Conservation (phyloP, 805 yeast species). For the Suhomyces kilbournensis region DNA sequence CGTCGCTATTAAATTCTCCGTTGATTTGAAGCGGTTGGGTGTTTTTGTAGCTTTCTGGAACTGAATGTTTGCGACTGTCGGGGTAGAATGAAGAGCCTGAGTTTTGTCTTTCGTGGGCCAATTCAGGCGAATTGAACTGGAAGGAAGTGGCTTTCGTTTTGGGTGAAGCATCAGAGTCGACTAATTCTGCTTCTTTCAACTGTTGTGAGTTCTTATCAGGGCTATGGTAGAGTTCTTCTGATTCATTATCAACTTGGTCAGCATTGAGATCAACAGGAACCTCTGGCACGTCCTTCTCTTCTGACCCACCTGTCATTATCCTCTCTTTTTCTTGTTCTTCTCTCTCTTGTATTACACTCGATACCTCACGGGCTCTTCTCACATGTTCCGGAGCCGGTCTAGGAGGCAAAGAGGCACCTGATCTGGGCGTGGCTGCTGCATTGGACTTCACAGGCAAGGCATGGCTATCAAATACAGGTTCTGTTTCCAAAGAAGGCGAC, state of each 20-base stretch:
- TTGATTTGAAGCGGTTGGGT: not conserved
- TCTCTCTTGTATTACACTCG: slow-evolving; percentile 6
- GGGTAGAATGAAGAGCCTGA: slow-evolving; percentile 3
- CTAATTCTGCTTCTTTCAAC: not conserved
- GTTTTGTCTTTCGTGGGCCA: slow-evolving; percentile 1
- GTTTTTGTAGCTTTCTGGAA: not conserved
- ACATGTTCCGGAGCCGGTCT: slow-evolving; percentile 24
- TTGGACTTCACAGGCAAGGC: not conserved
- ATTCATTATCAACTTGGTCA: not conserved
- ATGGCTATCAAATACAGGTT: not conserved
- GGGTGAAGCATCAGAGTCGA: not conserved
- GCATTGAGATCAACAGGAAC: not conserved
- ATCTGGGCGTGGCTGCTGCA: not conserved
- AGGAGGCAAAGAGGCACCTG: slow-evolving; percentile 16
- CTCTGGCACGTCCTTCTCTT: not conserved
- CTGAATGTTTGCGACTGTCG: not conserved
- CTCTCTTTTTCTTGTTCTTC: not conserved
- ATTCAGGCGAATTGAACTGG: not conserved
- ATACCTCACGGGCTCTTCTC: slow-evolving; percentile 22
- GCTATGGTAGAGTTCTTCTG: not conserved
- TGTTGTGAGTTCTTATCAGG: not conserved
- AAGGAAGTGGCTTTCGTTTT: not conserved
- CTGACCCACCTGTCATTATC: not conserved
- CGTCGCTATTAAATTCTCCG: slow-evolving; percentile 8
- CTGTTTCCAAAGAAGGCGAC: not conserved